These are phyloP conservation scores for Tetraselmis chui DNA, from an alignment of 139 green algal species.

Conservation along the genomic window DNA sequence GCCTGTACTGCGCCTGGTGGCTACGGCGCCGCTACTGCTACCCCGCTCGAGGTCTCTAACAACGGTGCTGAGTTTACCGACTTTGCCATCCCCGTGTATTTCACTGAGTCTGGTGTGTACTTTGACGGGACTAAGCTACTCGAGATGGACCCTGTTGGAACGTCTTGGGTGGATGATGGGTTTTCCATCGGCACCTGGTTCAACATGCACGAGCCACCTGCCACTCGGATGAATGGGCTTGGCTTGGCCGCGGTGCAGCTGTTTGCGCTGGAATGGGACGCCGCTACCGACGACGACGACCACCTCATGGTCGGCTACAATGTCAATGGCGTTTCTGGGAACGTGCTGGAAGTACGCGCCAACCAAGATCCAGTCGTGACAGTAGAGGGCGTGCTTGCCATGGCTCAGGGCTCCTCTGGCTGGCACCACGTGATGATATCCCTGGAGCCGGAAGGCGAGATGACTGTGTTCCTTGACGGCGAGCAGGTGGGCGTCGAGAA, in stretches of 20 bases:
- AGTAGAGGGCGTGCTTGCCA: neutral
- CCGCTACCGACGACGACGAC: neutral
- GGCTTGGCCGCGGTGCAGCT: neutral
- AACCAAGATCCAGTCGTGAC: neutral
- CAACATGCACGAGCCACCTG: neutral
- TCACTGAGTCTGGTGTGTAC: neutral
- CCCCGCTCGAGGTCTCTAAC: slow-evolving; percentile 10
- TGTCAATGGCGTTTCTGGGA: slow-evolving; percentile 9
- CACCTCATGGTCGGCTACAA: slow-evolving; percentile 9
- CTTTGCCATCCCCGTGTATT: slow-evolving; percentile 12
- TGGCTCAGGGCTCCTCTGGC: neutral
- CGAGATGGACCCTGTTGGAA: neutral
- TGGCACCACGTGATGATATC: neutral
- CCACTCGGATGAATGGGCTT: neutral
- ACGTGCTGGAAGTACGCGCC: neutral
- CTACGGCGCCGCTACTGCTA: neutral
- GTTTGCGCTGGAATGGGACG: neutral
- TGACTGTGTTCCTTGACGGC: neutral
- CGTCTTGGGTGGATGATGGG: neutral
- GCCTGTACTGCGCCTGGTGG: neutral
- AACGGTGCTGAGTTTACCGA: slow-evolving; percentile 8
- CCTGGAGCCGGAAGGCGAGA: neutral
- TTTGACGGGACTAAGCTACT: neutral
- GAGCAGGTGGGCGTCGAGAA: neutral
- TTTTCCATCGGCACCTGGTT: neutral